A percentile compares a stretch with the other conserved stretches of the same genome.
phyloP scores from a whole-genome alignment of 148 eudicot genomes.

The Vaccinium macrocarpon region DNA sequence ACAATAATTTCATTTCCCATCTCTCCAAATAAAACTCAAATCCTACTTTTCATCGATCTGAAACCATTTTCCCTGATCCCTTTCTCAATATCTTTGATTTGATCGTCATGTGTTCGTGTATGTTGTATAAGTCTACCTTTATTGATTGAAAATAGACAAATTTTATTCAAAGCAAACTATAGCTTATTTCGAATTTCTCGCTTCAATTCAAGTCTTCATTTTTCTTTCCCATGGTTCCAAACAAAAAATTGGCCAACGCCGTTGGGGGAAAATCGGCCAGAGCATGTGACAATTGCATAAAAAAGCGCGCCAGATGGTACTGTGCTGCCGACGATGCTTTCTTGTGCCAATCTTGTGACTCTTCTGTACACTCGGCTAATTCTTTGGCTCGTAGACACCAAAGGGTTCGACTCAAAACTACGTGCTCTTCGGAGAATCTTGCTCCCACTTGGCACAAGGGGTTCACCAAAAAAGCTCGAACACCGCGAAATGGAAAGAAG shows the following conservation, averaged over 20 bases:
- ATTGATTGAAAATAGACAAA: background rate
- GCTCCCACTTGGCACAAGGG: conserved; percentile 71
- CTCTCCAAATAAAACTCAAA: background rate
- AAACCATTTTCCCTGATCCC: background rate
- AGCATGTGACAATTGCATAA: conserved; percentile 69
- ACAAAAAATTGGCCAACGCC: conserved; percentile 47
- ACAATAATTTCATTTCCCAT: background rate
- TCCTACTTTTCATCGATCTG: background rate
- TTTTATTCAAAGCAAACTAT: background rate
- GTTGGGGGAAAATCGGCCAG: conserved; percentile 74
- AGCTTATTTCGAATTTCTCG: background rate
- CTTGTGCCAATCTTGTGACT: conserved; percentile 74
- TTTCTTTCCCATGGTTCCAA: conserved; percentile 25
- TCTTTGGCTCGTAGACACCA: conserved; percentile 72
- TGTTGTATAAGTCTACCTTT: background rate
- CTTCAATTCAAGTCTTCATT: background rate
- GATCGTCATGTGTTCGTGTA: background rate
- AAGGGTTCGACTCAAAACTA: conserved; percentile 66
- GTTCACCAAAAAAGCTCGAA: conserved; percentile 57
- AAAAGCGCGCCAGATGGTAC: conserved; percentile 75
- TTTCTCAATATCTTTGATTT: background rate
- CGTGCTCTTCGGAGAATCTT: conserved; percentile 26
- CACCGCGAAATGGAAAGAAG: conserved; percentile 58
- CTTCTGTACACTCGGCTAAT: conserved; percentile 77
- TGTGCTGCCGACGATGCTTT: conserved; percentile 88